Base-by-base conservation (phyloP, 2,329 filamentous ascomycete genomes). In the Salinomyces thailandicus region DNA sequence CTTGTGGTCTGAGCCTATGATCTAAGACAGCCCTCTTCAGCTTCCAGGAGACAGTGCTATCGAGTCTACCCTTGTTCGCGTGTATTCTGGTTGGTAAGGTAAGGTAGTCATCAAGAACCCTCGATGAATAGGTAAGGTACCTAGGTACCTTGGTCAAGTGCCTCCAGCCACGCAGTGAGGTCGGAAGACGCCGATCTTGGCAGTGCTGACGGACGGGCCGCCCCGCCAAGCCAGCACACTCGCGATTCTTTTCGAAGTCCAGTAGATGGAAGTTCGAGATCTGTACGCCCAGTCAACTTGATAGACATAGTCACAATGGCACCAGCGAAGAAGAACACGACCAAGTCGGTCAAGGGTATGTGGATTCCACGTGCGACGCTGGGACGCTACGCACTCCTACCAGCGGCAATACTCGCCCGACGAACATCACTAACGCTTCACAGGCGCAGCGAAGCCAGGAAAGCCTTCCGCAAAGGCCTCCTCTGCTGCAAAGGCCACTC, bases 401-500 rank as follows among this genome's bases (percentile, higher is more conserved):
- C 34, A 35, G 36, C 33, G 19, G 29, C 31, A 30, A 19, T 39
- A 20, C 18, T 14, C 31, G 35, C 16, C 16, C 16, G 18, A 20
- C 12, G 5, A 31, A 41, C 5, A 24, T 27, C 28, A 52, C 59
- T 61, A 44, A 59, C 50, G 57, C 17, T 50, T 48, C 38, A 39
- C 53, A 62, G 65, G 51, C 46, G 38, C 47, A 27, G 51, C 51
- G 33, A 54, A 55, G 49, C 35, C 63, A 51, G 58, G 71, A 66
- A 91, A 91, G 77, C 62, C 71, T 57, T 68, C 66, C 58, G 66
- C 67, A 57, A 80, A 93, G 78, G 91, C 91, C 71, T 81, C 79
- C 61, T 79, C 81, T 64, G 91, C 91, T 66, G 84, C 91, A 60
- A 96, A 98, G 78, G 84, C 91, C 66, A 83, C 86, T 62, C 81